A percentile compares a stretch with the other conserved stretches of the same genome.
These are phyloP conservation scores for Fusarium lyarnte DNA, from an alignment of 2,329 filamentous ascomycete species.

Conservation along the genomic window DNA sequence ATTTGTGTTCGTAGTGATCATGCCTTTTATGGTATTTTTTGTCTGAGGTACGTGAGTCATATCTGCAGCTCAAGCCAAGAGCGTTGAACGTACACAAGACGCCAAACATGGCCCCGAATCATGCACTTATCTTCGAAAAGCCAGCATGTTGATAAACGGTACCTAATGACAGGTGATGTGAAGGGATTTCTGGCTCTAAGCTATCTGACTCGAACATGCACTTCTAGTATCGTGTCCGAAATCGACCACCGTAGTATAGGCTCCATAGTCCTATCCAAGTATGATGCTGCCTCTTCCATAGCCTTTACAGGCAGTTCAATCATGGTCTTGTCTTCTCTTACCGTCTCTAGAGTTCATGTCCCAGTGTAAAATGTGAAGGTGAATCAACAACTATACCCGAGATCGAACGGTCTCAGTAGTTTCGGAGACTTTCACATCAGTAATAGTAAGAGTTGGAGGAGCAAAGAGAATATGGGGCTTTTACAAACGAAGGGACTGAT, in stretches of 20 bases:
- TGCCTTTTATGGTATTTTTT: fast-evolving
- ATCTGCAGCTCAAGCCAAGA: fast-evolving
- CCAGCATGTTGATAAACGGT: background rate
- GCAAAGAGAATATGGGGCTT: background rate
- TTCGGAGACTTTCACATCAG: background rate
- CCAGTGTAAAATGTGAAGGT: background rate
- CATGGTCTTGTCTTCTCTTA: too few relatives aligned
- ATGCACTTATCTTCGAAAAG: background rate
- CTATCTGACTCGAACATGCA: background rate
- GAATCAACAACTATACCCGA: too few relatives aligned
- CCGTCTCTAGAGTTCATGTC: background rate
- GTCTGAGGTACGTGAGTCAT: background rate
- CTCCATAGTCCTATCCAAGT: background rate
- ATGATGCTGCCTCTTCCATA: background rate
- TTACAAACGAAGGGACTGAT: background rate
- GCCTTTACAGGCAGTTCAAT: too few relatives aligned
- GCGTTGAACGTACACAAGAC: background rate
- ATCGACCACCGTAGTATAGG: too few relatives aligned
- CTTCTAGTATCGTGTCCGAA: background rate
- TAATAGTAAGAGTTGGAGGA: background rate
- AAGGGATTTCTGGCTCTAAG: background rate
- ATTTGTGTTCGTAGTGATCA: background rate
- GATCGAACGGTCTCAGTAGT: background rate
- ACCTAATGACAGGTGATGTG: background rate
- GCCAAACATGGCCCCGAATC: background rate